These are phyloP conservation scores for Plasmodium vinckei DNA, from an alignment of 169 alveolate species.

Conservation along the genomic window DNA sequence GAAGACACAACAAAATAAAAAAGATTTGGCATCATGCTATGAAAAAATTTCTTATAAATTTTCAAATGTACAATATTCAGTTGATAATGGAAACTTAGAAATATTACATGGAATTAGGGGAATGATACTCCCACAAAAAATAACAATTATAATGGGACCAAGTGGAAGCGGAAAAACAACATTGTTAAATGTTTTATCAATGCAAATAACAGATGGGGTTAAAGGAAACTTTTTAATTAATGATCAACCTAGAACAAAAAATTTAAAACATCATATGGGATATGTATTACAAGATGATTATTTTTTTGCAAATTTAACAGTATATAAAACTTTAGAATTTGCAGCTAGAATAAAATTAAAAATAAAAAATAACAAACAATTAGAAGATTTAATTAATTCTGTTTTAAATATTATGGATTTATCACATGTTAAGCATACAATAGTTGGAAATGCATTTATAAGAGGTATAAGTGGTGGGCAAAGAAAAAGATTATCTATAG, in stretches of 20 bases:
- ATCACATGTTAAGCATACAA: conserved; percentile 79
- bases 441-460: conserved; percentile 80
- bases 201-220: conserved; percentile 73
- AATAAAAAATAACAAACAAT: conserved; percentile 75
- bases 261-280: conserved; percentile 55
- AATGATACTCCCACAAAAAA: conserved; percentile 53
- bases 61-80: conserved; percentile 54
- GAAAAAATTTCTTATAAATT: conserved; percentile 55
- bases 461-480: conserved; percentile 89
- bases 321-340: conserved; percentile 80
- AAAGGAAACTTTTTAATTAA: conserved; percentile 47
- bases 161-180: conserved; percentile 88
- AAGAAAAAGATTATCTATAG: conserved; percentile 88
- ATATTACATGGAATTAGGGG: conserved; percentile 60
- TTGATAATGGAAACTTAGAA: conserved; percentile 53
- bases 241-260: conserved; percentile 14
- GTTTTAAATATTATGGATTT: conserved; percentile 80
- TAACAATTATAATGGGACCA: conserved; percentile 81
- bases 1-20: neutral
- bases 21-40: neutral
- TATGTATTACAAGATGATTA: conserved; percentile 79
- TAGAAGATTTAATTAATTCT: conserved; percentile 73
- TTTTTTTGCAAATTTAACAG: conserved; percentile 79
- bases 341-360: conserved; percentile 80
- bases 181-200: conserved; percentile 79